Conservation (phyloP, 306 rosid species). For the Acmispon strigosus region DNA sequence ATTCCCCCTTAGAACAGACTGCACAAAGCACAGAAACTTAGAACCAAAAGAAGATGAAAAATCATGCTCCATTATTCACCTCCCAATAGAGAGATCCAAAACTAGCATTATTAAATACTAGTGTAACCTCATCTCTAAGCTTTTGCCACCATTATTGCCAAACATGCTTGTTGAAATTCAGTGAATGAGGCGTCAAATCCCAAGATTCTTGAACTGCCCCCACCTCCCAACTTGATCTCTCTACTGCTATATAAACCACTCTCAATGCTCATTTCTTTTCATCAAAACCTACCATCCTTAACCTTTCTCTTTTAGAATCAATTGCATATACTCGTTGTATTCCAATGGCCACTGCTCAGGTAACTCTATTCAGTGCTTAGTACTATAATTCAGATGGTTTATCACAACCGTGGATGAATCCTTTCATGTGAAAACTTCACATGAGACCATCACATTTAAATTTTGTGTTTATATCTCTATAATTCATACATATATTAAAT, state of each 20-base stretch:
- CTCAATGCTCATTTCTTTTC: constrained; percentile 16
- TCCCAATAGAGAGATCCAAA: constrained; percentile 21
- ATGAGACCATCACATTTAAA: too few species aligned
- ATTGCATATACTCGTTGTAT: not conserved
- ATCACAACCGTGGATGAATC: not conserved
- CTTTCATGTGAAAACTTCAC: too few species aligned
- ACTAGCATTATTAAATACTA: constrained; percentile 12
- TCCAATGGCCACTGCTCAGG: constrained; percentile 73
- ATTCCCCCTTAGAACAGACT: constrained; percentile 30
- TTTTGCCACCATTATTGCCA: constrained; percentile 38
- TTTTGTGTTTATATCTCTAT: too few species aligned
- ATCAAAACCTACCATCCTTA: constrained; percentile 17
- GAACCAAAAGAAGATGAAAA: constrained; percentile 37
- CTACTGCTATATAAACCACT: constrained; percentile 38
- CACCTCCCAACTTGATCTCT: constrained; percentile 27
- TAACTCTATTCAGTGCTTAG: not conserved
- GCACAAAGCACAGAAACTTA: constrained; percentile 66
- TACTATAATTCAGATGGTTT: not conserved
- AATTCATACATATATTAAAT: too few species aligned
- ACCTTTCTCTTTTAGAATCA: not conserved
- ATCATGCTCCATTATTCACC: constrained; percentile 24
- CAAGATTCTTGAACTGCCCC: constrained; percentile 52
- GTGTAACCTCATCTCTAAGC: constrained; percentile 26
- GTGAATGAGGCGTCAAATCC: constrained; percentile 52
- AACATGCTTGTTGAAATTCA: constrained; percentile 34